Percentiles rank a stretch among this genome's conserved stretches.
phyloP scores from a whole-genome alignment of 371 early-diverging fungal species.

The Lichtheimia ramosa region DNA sequence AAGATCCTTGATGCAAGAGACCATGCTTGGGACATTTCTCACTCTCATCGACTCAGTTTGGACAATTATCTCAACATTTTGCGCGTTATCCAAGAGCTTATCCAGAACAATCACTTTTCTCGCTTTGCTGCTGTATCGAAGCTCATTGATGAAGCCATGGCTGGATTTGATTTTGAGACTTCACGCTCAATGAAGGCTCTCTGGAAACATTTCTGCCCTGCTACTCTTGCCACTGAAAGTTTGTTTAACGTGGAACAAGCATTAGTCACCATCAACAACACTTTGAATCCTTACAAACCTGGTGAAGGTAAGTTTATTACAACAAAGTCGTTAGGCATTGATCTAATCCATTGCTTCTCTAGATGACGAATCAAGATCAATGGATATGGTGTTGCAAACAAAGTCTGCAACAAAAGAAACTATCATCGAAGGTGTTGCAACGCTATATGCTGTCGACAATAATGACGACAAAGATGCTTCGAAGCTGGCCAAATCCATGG shows the following conservation, averaged over 20 bases:
- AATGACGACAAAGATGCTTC: constrained; percentile 47
- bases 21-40: constrained; percentile 58
- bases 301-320: background rate
- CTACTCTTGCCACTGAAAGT: constrained; percentile 52
- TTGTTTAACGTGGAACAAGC: constrained; percentile 50
- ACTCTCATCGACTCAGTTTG: constrained; percentile 46
- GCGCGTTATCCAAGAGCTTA: constrained; percentile 28
- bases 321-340: background rate
- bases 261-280: constrained; percentile 16
- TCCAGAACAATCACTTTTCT: constrained; percentile 4
- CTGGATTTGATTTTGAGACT: constrained; percentile 45
- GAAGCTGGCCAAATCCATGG: constrained; percentile 51
- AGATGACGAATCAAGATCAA: constrained; percentile 25
- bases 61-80: constrained; percentile 60
- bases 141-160: constrained; percentile 34
- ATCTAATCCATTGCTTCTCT: background rate
- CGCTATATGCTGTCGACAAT: constrained; percentile 72
- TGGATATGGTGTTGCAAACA: constrained; percentile 29
- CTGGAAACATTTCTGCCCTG: constrained; percentile 65
- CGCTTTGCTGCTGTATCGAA: constrained; percentile 1
- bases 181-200: constrained; percentile 63
- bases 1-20: constrained; percentile 60
- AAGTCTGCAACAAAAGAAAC: constrained; percentile 57
- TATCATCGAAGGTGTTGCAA: constrained; percentile 73
- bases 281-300: background rate